A percentile compares a stretch with the other conserved stretches of the same genome.
Evolutionary conservation across 1,284 basidiomycete species (phyloP).

Genomic region (Ganoderma multipileum): DNA sequence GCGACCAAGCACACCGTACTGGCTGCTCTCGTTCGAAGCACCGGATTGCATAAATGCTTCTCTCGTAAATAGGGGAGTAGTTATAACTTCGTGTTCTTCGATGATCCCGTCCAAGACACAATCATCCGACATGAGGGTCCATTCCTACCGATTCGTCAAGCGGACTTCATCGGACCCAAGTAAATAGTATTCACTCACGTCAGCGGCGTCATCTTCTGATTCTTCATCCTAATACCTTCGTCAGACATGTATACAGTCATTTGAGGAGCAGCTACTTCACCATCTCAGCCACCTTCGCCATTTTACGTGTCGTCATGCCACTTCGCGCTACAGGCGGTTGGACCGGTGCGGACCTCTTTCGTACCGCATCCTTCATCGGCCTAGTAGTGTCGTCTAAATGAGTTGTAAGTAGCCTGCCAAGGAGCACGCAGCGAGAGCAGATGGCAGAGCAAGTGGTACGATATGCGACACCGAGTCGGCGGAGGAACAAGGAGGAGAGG

Average conservation of each 20-base stretch:
- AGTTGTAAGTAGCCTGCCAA: not conserved
- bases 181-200: not conserved
- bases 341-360: not conserved
- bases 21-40: constrained; percentile 43
- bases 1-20: constrained; percentile 66
- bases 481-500: not conserved
- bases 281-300: constrained; percentile 6
- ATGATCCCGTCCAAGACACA: constrained; percentile 26
- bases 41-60: constrained; percentile 52
- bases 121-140: constrained; percentile 48
- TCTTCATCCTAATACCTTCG: not conserved
- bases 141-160: constrained; percentile 44
- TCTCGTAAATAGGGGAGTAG: constrained; percentile 62
- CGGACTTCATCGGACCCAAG: too few relatives aligned
- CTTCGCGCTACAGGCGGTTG: not conserved
- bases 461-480: too few relatives aligned
- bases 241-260: not conserved
- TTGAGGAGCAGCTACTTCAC: not conserved
- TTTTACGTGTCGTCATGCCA: constrained; percentile 11
- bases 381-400: not conserved
- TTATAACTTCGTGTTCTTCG: constrained; percentile 51
- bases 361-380: not conserved
- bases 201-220: constrained; percentile 6
- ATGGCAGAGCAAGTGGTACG: not conserved
- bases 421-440: not conserved